Percentiles rank a stretch among this genome's conserved stretches.
Conservation (phyloP, 1,284 basidiomycete genomes). For the Fomitopsis palustris region DNA sequence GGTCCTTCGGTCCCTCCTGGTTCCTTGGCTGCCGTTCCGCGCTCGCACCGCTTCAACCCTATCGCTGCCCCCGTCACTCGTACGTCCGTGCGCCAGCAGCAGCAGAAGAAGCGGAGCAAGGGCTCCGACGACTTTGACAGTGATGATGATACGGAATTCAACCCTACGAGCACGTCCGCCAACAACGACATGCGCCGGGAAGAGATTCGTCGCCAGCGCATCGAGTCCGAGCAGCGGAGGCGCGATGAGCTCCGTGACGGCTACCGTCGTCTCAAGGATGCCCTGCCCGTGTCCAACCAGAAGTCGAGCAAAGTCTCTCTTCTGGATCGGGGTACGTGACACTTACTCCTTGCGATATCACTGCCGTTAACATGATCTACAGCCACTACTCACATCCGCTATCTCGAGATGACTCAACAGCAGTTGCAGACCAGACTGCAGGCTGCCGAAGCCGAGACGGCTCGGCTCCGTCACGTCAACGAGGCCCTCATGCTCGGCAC, state of each 20-base stretch:
- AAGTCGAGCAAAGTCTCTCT: conserved; percentile 86
- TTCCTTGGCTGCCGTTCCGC: conserved; percentile 56
- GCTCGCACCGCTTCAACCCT: conserved; percentile 73
- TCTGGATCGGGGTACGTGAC: conserved; percentile 78
- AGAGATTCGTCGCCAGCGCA: conserved; percentile 82
- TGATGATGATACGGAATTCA: conserved; percentile 65
- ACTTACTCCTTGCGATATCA: too few relatives aligned
- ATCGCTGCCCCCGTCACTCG: conserved; percentile 49
- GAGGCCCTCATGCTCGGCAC: conserved; percentile 83
- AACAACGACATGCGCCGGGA: conserved; percentile 66
- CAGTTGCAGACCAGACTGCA: conserved; percentile 71
- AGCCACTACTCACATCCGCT: conserved; percentile 78
- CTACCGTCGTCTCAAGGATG: conserved; percentile 82
- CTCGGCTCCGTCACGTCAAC: conserved; percentile 73
- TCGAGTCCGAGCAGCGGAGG: conserved; percentile 83
- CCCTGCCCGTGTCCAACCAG: conserved; percentile 81
- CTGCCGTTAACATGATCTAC: neutral
- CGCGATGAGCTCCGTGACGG: conserved; percentile 86
- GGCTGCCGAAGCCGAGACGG: conserved; percentile 71
- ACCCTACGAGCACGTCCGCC: conserved; percentile 33
- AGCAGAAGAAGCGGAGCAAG: conserved; percentile 45
- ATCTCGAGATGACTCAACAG: conserved; percentile 71
- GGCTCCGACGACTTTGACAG: conserved; percentile 61
- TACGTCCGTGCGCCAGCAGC: conserved; percentile 26
- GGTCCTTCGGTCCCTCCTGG: conserved; percentile 56